A percentile compares a stretch with the other conserved stretches of the same genome.
phyloP scores from a whole-genome alignment of 2,329 filamentous ascomycete species.

The Colletotrichum zoysiae region DNA sequence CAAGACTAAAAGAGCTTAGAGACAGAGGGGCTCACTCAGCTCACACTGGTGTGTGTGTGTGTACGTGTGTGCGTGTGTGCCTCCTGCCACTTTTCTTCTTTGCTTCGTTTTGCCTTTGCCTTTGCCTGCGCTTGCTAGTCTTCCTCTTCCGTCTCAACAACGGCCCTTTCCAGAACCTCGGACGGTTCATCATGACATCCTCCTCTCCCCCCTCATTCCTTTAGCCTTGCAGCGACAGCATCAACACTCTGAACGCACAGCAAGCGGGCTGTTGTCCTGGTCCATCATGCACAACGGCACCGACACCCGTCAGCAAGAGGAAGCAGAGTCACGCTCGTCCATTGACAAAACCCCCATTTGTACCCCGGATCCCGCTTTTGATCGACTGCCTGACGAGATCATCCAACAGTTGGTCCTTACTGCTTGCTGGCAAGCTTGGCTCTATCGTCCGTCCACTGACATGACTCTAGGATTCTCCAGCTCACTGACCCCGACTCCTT shows the following conservation, averaged over 20 bases:
- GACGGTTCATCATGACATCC: conserved; percentile 40
- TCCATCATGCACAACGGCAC: conserved; percentile 31
- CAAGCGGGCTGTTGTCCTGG: conserved; percentile 6
- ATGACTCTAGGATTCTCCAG: conserved; percentile 67
- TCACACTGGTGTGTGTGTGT: background rate
- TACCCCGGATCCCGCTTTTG: conserved; percentile 58
- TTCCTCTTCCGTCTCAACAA: conserved; percentile 36
- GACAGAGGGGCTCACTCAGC: conserved; percentile 5
- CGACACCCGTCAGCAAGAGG: conserved; percentile 9
- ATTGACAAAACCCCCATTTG: conserved; percentile 52
- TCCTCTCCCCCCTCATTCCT: conserved; percentile 14
- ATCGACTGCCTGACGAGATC: conserved; percentile 75
- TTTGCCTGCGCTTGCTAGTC: background rate
- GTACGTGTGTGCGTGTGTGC: background rate
- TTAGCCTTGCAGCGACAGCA: conserved; percentile 32
- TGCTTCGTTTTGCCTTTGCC: background rate
- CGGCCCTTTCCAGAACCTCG: conserved; percentile 31
- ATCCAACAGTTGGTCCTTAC: conserved; percentile 71
- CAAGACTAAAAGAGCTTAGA: background rate
- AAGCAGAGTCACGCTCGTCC: conserved; percentile 43
- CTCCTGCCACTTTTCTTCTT: conserved; percentile 4
- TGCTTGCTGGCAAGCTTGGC: conserved; percentile 5
- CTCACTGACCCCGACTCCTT: conserved; percentile 72
- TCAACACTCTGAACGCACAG: background rate
- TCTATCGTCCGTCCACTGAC: conserved; percentile 17